Evolutionary conservation across 805 yeast species (phyloP), one percentile per base, ranked within the genome.

Genomic region (Hanseniaspora opuntiae): DNA sequence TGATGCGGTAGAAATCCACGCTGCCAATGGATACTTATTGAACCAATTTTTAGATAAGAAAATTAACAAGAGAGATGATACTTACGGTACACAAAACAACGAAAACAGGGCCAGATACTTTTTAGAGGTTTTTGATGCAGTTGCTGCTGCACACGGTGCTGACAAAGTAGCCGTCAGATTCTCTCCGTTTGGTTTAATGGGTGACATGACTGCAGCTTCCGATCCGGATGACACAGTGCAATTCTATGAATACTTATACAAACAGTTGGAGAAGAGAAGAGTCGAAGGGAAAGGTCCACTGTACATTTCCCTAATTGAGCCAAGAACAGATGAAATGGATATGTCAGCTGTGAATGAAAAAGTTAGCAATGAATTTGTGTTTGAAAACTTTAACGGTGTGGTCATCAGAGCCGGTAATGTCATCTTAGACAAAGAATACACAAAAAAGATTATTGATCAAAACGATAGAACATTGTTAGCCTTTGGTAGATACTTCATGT

Each of bases 1-100:
- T 51, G 86, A 82, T 63, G 80, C 79, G 56, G 75, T 82, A 30
- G 86, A 83, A 65, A 66, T 83, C 47, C 88, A 82, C 62, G 70
- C 70, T 36, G 86, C 87, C 25, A 79, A 81, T 63, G 86, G 88
- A n/a, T 82, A 78, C 61, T 62, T 83, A 55, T 59, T 77, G 40
- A 71, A 74, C 63, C 77, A 78, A 63, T 81, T 83, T 60, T 62
- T 80, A 58, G 75, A 77, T 45, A 69, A 71, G 14, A 59, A 65
- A 4, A 68, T 72, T 47, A 73, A 73, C 62, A 64, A 74, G 47
- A 63, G 73, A 65, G 71, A 72, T 5, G 82, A 77, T 62, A 69
- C 73, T 58, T 77, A 77, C 57, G 82, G 81, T 56, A 81, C 80
- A 2, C 8, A 44, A 10, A 65, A 71, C 11, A 70, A 75, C 58